Percentiles rank a stretch among this genome's conserved stretches.
These are phyloP conservation scores for Thalassiosira delicatula DNA, from an alignment of 352 stramenopile species.

Conservation along the genomic window DNA sequence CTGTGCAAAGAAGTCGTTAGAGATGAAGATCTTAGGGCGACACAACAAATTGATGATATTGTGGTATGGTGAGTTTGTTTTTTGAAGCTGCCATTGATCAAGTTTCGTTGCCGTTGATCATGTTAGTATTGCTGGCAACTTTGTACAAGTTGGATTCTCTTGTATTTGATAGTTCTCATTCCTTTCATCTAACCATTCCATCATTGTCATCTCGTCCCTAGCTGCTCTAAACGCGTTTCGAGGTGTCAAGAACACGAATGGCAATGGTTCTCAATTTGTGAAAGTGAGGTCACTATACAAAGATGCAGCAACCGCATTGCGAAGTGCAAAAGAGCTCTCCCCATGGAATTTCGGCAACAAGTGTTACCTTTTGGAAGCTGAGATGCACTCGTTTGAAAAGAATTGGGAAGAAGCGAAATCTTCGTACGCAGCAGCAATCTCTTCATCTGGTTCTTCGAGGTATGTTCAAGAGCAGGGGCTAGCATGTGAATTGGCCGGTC, in stretches of 20 bases:
- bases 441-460: conserved; percentile 24
- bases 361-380: conserved; percentile 40
- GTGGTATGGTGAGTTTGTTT: no score
- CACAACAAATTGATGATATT: conserved; percentile 22
- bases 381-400: conserved; percentile 23
- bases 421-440: conserved; percentile 39
- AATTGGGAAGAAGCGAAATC: conserved; percentile 42
- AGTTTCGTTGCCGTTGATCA: no score
- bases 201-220: no score
- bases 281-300: conserved; percentile 27
- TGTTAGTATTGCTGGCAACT: no score
- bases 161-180: no score
- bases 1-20: conserved; percentile 29
- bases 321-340: conserved; percentile 18
- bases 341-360: conserved; percentile 55
- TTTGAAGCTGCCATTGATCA: no score
- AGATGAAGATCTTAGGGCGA: conserved; percentile 3
- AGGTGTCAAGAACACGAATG: conserved; percentile 13
- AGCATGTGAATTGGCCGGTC: conserved; percentile 49
- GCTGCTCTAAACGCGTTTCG: conserved; percentile 37
- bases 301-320: conserved; percentile 14
- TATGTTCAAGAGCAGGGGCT: conserved; percentile 65
- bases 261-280: background rate
- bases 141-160: no score
- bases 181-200: no score